Evolutionary conservation across 1,139 yeast genomes (phyloP).

Genomic region (Magnusiomyces tetraspermus): DNA sequence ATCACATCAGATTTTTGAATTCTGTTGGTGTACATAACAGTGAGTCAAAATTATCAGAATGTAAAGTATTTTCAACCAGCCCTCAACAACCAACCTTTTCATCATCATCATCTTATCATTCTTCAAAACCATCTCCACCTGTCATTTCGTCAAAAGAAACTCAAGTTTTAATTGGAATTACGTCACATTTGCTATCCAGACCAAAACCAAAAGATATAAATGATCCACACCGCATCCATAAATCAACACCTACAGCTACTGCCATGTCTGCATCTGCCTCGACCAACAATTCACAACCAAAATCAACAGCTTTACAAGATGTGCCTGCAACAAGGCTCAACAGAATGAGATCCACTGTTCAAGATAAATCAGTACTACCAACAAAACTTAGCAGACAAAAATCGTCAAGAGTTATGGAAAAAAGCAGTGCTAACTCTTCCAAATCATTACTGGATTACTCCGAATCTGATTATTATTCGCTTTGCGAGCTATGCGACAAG

Average conservation of each 20-base stretch:
- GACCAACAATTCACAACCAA: too few relatives aligned
- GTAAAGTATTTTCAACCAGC: slow-evolving; percentile 2
- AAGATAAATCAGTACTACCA: neutral
- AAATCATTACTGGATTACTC: neutral
- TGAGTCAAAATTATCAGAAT: slow-evolving; percentile 8
- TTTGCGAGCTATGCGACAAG: slow-evolving; percentile 14
- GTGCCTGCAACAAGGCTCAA: neutral
- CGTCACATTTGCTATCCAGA: neutral
- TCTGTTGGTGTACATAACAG: slow-evolving; percentile 11
- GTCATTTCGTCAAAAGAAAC: neutral
- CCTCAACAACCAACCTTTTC: neutral
- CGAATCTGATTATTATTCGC: slow-evolving; percentile 4
- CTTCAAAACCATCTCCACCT: neutral
- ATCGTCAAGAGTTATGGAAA: neutral
- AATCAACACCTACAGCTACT: too few relatives aligned
- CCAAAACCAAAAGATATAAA: neutral
- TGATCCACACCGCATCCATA: neutral
- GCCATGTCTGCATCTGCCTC: too few relatives aligned
- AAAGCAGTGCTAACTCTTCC: neutral
- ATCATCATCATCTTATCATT: neutral
- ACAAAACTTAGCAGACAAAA: neutral
- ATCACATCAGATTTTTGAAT: slow-evolving; percentile 18
- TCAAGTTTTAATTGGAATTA: neutral
- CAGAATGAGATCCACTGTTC: neutral
- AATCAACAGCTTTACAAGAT: neutral